Conservation (phyloP, 306 rosid species). For the Dalbergia cultrata region DNA sequence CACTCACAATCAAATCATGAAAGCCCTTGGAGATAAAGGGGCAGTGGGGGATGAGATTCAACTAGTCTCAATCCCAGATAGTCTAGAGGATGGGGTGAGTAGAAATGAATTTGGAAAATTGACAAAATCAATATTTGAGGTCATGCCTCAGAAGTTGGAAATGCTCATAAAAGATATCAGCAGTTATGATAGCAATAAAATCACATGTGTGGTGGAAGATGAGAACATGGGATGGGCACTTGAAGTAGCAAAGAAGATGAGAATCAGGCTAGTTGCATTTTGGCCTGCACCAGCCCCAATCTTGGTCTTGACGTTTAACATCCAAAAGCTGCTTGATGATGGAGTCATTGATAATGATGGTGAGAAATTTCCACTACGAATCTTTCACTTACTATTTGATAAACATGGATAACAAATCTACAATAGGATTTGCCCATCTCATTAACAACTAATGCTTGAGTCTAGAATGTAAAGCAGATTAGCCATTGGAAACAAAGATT, state of each 20-base stretch:
- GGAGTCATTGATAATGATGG: conserved; percentile 57
- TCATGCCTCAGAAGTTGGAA: conserved; percentile 53
- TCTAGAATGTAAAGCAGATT: too few species aligned
- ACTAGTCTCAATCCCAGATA: conserved; percentile 62
- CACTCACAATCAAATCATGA: conserved; percentile 51
- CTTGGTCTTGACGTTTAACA: conserved; percentile 36
- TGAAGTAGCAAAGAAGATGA: conserved; percentile 60
- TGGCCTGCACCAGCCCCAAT: conserved; percentile 58
- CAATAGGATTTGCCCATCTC: not conserved
- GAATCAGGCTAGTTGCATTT: conserved; percentile 52
- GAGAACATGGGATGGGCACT: conserved; percentile 53
- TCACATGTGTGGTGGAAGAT: conserved; percentile 59
- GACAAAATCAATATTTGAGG: conserved; percentile 24
- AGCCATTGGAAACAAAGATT: too few species aligned
- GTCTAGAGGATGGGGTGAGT: conserved; percentile 53
- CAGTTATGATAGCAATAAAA: conserved; percentile 28
- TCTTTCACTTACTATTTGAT: not conserved
- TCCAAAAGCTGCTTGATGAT: conserved; percentile 52
- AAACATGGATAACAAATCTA: not conserved
- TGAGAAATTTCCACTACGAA: conserved; percentile 23
- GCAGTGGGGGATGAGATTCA: conserved; percentile 30
- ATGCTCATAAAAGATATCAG: conserved; percentile 43
- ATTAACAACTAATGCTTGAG: not conserved
- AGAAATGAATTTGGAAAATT: conserved; percentile 51
- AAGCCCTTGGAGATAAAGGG: conserved; percentile 39